Evolutionary conservation across 495 filamentous ascomycete species (phyloP), one percentile per base, ranked within the genome.

Genomic region (Hypoxylon lienhwacheense): DNA sequence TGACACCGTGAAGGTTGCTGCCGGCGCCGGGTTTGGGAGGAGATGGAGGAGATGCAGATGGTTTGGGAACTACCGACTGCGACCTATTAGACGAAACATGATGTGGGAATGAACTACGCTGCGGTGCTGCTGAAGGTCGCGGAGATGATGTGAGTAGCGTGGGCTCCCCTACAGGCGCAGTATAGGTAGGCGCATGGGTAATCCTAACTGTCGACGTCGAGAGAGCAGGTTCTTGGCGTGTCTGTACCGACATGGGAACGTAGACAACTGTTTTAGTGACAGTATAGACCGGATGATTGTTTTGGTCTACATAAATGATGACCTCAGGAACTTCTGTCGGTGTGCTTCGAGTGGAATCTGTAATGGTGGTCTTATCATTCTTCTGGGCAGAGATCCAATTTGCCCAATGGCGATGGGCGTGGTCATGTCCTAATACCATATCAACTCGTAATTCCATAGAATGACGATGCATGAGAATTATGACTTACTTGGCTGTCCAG

Each of bases 231-330:
- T 42, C 7, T 33, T 56, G 20, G 4, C 39, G 49, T 0, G 39
- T 43, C 26, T 60, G 37, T 24, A 41, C 51, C 33, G 48, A 45
- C 19, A 35, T 41, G 31, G 66, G 66, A 22, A 68, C 61, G 26
- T 64, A 64, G 12, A 59, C 63, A 26, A 66, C 59, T 11, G 39
- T 61, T 43, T 69, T 61, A 10, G 68, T 70, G 14, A 54, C 40
- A 16, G 68, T 77, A 47, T 60, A 70, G 22, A 87, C 49, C 0
- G 75, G 73, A 5, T 81, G 73, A 45, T 86, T 85, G 44, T 81
- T 51, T 40, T 82, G 71, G 63, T 92, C 79, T 20, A 89, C 80
- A 61, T 77, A 86, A 55, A 88, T 79, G 20, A 86, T 71, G 12
- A 86, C 80, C 39, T 81, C 71, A 12, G 64, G 73, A 8, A 69